Base-by-base conservation (phyloP, 495 filamentous ascomycete species). In the Acidiella bohemica region DNA sequence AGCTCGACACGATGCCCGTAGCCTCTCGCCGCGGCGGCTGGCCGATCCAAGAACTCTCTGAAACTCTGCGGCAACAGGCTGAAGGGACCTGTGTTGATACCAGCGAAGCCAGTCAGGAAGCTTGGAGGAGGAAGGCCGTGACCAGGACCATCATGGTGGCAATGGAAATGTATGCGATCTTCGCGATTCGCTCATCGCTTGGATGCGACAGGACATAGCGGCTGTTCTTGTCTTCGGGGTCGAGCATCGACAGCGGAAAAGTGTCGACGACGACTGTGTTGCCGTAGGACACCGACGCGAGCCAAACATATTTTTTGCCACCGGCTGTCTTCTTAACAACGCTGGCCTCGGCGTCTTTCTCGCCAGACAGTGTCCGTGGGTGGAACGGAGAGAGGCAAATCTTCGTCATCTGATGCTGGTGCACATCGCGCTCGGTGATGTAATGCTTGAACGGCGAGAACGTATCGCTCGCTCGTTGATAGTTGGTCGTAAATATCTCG, bases 221-320 rank as follows among this genome's bases (percentile, higher is more conserved):
- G 65, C 67, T 20, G 59, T 65, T 44, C 57, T 62, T 42, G 62
- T 70, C 27, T 49, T 50, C 27, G 49, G 61, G 45, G 50, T 58
- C 35, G 56, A 65, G 46, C 13, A 71, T 72, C 13, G 67, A 68
- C 19, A 97, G 73, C 0, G 83, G 76, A 46, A 96, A 64, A 16
- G 81, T 81, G 60, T 94, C 84, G 24, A 94, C 79, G 32, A 85
- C 76, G 31, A 85, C 72, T 7, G 81, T 87, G 57, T 85, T 88
- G 41, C 78, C 83, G 56, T 92, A 76, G 45, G 79, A 82, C 32
- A 83, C 77, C 34, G 82, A 90, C 13, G 85, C 87, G 5, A 97
- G 70, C 50, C 83, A 86, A 43, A 94, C 58, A 45, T 75, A 69
- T 42, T 80, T 72, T 8, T 67, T 67, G 18, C 41, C 40, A 3